Evolutionary conservation across 331 rosid genomes (phyloP).

Genomic region (Dryas integrifolia): DNA sequence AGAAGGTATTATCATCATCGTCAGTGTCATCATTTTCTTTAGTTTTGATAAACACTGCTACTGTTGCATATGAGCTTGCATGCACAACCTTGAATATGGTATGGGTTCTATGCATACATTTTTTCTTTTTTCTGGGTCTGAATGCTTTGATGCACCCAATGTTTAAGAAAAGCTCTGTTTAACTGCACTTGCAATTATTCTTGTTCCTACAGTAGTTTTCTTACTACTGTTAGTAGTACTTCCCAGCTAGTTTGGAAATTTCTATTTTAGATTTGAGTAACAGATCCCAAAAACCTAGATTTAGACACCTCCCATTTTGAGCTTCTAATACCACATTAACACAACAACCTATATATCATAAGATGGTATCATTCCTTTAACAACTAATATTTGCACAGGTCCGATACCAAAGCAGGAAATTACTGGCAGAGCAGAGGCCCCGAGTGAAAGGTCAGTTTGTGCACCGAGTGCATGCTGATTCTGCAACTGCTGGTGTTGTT

Average conservation of each 20-base stretch:
- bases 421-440: conserved; percentile 72
- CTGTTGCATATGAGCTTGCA: not conserved
- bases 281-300: no score
- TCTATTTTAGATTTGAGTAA: not conserved
- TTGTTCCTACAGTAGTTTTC: not conserved
- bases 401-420: conserved; percentile 65
- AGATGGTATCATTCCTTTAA: conserved; percentile 14
- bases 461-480: conserved; percentile 42
- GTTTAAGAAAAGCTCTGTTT: not conserved
- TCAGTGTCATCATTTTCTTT: conserved; percentile 27
- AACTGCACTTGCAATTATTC: not conserved
- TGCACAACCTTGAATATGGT: not conserved
- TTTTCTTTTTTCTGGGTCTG: no score
- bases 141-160: not conserved
- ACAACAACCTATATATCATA: not conserved
- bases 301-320: conserved; percentile 5
- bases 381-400: conserved; percentile 43
- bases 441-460: conserved; percentile 78
- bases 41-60: not conserved
- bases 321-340: not conserved
- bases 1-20: conserved; percentile 46
- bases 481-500: conserved; percentile 28
- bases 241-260: not conserved
- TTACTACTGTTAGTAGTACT: not conserved
- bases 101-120: not conserved